phyloP scores from a whole-genome alignment of 805 yeast genomes.

The fission yeast (Schizosaccharomyces pombe) region ASM294v3 CU329670.1:4908501-4909000 shows the following conservation, averaged over 20 bases:
- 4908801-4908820: slow-evolving; percentile 52
- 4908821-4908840: slow-evolving; percentile 69
- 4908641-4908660: no score
- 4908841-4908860: slow-evolving; percentile 58
- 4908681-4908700: slow-evolving; percentile 27
- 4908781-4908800: slow-evolving; percentile 92
- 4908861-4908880: slow-evolving; percentile 79
- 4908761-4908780: slow-evolving; percentile 88
- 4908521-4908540: neutral
- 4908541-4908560: no score
- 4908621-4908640: no score
- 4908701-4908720: slow-evolving; percentile 45
- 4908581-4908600: no score
- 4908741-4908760: slow-evolving; percentile 74
- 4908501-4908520: neutral
- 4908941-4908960: slow-evolving; percentile 88
- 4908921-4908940: slow-evolving; percentile 84
- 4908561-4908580: no score
- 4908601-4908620: no score
- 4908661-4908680: neutral
- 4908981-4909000: slow-evolving; percentile 92
- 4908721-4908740: slow-evolving; percentile 67
- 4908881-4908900: slow-evolving; percentile 80
- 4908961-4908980: slow-evolving; percentile 69
- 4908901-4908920: slow-evolving; percentile 86